Conservation (phyloP, 352 stramenopile species). For the Phytophthora boehmeriae region DNA sequence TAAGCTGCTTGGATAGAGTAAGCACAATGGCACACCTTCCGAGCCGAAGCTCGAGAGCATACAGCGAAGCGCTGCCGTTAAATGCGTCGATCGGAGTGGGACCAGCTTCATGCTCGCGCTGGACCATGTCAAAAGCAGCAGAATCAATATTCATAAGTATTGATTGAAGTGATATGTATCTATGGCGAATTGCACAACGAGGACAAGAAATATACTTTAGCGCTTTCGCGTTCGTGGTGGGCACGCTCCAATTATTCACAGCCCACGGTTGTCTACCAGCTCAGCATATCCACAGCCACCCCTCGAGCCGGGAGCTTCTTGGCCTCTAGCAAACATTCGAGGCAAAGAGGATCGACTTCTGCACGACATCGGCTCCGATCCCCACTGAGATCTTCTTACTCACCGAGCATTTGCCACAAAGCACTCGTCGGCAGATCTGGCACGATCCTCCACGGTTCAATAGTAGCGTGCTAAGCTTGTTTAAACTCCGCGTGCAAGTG, state of each 20-base stretch:
- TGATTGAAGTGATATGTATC: constrained; percentile 26
- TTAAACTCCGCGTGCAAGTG: constrained; percentile 40
- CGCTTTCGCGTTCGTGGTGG: not conserved
- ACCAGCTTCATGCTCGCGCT: no score
- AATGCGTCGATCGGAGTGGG: not conserved
- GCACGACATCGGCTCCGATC: constrained; percentile 29
- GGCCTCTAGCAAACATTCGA: constrained; percentile 47
- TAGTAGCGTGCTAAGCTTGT: constrained; percentile 37
- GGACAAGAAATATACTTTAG: not conserved
- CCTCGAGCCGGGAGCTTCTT: constrained; percentile 40
- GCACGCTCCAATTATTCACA: not conserved
- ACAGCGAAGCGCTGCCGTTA: not conserved
- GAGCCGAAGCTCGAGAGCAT: not conserved
- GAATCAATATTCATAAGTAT: constrained; percentile 11
- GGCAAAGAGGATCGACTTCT: constrained; percentile 42
- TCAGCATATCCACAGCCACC: constrained; percentile 31
- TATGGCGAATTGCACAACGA: constrained; percentile 5
- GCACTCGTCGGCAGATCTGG: constrained; percentile 40
- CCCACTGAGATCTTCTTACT: constrained; percentile 46
- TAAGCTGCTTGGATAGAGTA: not conserved
- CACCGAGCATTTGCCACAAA: constrained; percentile 46
- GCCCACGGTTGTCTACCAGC: constrained; percentile 19
- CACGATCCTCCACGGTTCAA: constrained; percentile 35
- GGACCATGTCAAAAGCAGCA: no score
- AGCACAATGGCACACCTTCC: not conserved